Evolutionary conservation across 345 rosid species (phyloP).

Genomic region (Iberis pinnata): DNA sequence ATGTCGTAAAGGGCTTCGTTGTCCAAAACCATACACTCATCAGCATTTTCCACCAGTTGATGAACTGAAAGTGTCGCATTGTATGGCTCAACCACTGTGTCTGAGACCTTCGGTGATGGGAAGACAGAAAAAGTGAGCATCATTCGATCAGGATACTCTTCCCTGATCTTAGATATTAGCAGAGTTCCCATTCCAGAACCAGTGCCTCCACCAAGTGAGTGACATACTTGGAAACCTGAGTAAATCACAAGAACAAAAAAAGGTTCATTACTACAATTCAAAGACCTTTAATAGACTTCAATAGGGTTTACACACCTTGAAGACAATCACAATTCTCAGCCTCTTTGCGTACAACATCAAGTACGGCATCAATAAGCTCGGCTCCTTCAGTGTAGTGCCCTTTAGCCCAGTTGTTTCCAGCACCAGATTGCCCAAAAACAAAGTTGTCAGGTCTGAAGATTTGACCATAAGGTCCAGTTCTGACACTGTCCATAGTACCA

Average conservation of each 20-base stretch:
- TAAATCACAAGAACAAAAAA: neutral
- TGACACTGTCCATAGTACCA: conserved; percentile 73
- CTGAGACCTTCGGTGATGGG: conserved; percentile 83
- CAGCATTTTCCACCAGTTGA: conserved; percentile 77
- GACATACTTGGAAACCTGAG: conserved; percentile 76
- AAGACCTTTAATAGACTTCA: neutral
- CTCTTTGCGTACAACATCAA: conserved; percentile 71
- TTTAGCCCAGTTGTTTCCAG: conserved; percentile 80
- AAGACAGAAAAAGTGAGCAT: conserved; percentile 82
- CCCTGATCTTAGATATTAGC: conserved; percentile 64
- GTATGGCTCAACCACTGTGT: conserved; percentile 75
- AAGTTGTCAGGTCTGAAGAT: conserved; percentile 70
- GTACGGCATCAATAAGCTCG: conserved; percentile 65
- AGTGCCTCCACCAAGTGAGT: conserved; percentile 75
- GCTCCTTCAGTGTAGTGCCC: conserved; percentile 90
- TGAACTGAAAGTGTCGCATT: conserved; percentile 77
- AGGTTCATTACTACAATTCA: neutral
- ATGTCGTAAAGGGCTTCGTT: conserved; percentile 78
- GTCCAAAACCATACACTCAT: conserved; percentile 82
- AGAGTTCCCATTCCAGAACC: conserved; percentile 84
- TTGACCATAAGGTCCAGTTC: conserved; percentile 69
- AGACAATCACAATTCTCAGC: conserved; percentile 77
- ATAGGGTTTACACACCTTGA: conserved; percentile 37
- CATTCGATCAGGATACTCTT: conserved; percentile 77
- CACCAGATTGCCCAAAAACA: conserved; percentile 76